These are phyloP conservation scores for Exutisphaerella laricina DNA, from an alignment of 2,329 filamentous ascomycete genomes.

Conservation along the genomic window DNA sequence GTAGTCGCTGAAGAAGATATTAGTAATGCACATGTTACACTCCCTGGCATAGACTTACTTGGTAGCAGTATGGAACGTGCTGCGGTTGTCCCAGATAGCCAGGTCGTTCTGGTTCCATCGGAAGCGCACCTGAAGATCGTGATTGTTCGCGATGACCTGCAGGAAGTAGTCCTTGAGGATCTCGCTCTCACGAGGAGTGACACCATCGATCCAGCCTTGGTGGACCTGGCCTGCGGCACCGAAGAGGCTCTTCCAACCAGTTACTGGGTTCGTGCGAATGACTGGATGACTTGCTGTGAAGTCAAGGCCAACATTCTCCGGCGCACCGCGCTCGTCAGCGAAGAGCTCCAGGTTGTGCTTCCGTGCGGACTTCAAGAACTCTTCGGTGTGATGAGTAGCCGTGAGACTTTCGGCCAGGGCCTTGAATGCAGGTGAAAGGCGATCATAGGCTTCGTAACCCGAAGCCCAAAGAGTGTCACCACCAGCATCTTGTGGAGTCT, in stretches of 20 bases:
- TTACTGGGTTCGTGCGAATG: constrained; percentile 56
- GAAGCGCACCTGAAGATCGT: constrained; percentile 64
- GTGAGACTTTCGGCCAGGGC: constrained; percentile 56
- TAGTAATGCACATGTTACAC: not conserved
- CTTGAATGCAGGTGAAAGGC: constrained; percentile 52
- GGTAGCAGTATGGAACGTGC: constrained; percentile 18
- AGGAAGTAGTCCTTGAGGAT: constrained; percentile 24
- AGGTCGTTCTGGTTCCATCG: constrained; percentile 61
- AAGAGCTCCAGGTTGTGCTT: constrained; percentile 31
- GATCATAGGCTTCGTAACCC: constrained; percentile 62
- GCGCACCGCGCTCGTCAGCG: constrained; percentile 25
- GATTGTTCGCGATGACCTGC: constrained; percentile 46
- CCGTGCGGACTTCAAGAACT: constrained; percentile 22
- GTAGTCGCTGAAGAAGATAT: constrained; percentile 11
- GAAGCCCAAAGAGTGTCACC: constrained; percentile 60
- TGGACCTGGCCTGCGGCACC: constrained; percentile 37
- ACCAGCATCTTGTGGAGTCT: constrained; percentile 51
- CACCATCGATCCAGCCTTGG: constrained; percentile 50
- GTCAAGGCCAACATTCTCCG: constrained; percentile 17
- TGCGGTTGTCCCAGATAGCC: constrained; percentile 42
- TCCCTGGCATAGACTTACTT: constrained; percentile 3
- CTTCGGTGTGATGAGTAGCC: constrained; percentile 43
- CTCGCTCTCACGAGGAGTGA: constrained; percentile 32
- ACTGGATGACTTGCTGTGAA: constrained; percentile 42
- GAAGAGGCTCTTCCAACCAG: constrained; percentile 57